Percentiles rank a stretch among this genome's conserved stretches.
Evolutionary conservation across 306 rosid species (phyloP).

Genomic region (Psophocarpus tetragonolobus): DNA sequence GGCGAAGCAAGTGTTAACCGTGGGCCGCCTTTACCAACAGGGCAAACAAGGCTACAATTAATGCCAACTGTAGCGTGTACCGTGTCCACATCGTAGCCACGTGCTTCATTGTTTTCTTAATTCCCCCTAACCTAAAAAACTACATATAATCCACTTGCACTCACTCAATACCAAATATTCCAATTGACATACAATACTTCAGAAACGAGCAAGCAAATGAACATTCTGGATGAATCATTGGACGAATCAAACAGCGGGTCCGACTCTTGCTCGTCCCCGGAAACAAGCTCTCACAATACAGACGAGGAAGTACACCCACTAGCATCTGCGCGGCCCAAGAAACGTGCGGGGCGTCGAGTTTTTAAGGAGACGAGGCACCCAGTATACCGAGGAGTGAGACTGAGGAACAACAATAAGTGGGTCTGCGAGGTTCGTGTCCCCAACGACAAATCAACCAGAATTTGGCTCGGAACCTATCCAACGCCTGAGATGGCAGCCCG

Average conservation of each 20-base stretch:
- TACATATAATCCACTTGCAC: not conserved
- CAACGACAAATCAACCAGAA: conserved; percentile 49
- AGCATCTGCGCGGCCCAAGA: conserved; percentile 70
- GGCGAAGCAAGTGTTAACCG: conserved; percentile 35
- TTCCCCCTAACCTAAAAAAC: not conserved
- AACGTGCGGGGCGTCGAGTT: conserved; percentile 61
- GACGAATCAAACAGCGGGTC: not conserved
- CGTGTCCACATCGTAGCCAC: conserved; percentile 48
- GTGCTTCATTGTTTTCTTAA: not conserved
- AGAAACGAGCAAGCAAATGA: no score
- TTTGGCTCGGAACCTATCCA: conserved; percentile 90
- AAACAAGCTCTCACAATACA: not conserved
- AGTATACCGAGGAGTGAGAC: conserved; percentile 68
- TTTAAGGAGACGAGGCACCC: conserved; percentile 94
- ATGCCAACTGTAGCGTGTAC: conserved; percentile 30
- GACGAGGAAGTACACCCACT: conserved; percentile 49
- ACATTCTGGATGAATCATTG: not conserved
- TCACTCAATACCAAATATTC: no score
- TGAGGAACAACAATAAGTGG: conserved; percentile 75
- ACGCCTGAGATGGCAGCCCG: conserved; percentile 89
- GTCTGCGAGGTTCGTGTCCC: conserved; percentile 86
- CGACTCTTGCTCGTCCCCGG: conserved; percentile 3
- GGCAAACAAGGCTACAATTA: not conserved
- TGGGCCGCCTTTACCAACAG: conserved; percentile 7
- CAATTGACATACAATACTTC: no score